Conservation (phyloP, 495 filamentous ascomycete genomes). For the Parathielavia hyrcaniae region DNA sequence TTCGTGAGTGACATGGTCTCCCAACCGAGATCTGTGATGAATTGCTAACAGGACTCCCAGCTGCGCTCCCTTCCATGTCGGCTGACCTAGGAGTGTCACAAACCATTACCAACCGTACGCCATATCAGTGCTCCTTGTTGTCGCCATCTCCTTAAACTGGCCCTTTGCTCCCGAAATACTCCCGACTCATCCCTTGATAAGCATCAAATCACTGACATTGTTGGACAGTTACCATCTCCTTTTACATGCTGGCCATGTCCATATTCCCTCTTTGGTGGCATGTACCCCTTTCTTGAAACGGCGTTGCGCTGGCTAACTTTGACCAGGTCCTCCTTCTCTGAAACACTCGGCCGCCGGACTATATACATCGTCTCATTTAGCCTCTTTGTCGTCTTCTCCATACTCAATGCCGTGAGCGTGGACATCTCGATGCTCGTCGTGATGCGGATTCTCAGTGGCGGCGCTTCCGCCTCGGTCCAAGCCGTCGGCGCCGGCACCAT, state of each 20-base stretch:
- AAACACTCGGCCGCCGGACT: constrained; percentile 71
- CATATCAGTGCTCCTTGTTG: too few species aligned
- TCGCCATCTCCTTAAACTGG: too few species aligned
- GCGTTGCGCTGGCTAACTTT: background rate
- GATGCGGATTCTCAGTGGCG: constrained; percentile 75
- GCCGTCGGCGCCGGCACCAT: constrained; percentile 91
- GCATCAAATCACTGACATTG: too few species aligned
- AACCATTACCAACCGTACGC: constrained; percentile 73
- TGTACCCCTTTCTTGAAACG: background rate
- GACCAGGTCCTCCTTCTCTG: constrained; percentile 66
- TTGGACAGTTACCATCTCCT: constrained; percentile 74
- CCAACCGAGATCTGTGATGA: background rate
- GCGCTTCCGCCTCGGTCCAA: constrained; percentile 80
- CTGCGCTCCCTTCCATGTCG: constrained; percentile 65
- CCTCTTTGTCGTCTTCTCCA: constrained; percentile 72
- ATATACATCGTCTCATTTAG: constrained; percentile 81
- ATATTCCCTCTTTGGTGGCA: constrained; percentile 91
- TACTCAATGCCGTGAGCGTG: constrained; percentile 63
- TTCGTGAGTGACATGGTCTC: constrained; percentile 54
- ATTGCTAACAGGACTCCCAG: constrained; percentile 33
- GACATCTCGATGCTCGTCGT: constrained; percentile 82
- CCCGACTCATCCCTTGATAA: too few species aligned
- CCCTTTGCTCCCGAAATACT: too few species aligned
- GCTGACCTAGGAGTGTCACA: constrained; percentile 56
- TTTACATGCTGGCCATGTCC: constrained; percentile 87